These are phyloP conservation scores for Ichthyophonus hoferi DNA, from an alignment of 208 protist species.

Conservation along the genomic window DNA sequence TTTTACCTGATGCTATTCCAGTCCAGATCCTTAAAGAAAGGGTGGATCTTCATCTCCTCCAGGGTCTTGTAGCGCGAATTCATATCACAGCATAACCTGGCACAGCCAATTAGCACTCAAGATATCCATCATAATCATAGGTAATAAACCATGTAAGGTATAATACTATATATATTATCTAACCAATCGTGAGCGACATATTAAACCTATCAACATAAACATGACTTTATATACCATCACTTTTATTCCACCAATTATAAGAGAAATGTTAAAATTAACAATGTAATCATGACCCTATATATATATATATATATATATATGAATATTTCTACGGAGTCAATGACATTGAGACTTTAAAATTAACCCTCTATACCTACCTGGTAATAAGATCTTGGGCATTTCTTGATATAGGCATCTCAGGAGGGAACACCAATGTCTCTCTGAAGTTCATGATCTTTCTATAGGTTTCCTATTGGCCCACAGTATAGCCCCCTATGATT, in stretches of 20 bases:
- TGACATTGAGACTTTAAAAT: not conserved
- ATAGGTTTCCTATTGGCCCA: slow-evolving; percentile 47
- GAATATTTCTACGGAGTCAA: not conserved
- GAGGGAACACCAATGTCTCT: slow-evolving; percentile 27
- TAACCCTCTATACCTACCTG: not conserved
- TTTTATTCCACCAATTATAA: too few species aligned
- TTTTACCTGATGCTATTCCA: slow-evolving; percentile 36
- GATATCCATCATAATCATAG: too few species aligned
- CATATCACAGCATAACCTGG: slow-evolving; percentile 28
- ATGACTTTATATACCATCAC: too few species aligned
- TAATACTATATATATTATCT: too few species aligned
- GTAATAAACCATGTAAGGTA: not conserved
- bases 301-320: slow-evolving; percentile 33
- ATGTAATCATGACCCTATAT: too few species aligned
- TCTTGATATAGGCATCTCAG: not conserved
- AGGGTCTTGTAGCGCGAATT: slow-evolving; percentile 20
- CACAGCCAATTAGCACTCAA: too few species aligned
- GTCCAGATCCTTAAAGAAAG: slow-evolving; percentile 37
- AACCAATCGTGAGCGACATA: too few species aligned
- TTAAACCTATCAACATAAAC: too few species aligned
- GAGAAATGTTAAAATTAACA: too few species aligned
- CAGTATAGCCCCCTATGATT: too few species aligned
- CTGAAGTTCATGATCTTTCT: slow-evolving; percentile 42
- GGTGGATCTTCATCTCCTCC: slow-evolving; percentile 38
- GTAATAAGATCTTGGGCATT: slow-evolving; percentile 34